Conservation (phyloP, 2,329 filamentous ascomycete genomes). For the Colletotrichum brevisporum region DNA sequence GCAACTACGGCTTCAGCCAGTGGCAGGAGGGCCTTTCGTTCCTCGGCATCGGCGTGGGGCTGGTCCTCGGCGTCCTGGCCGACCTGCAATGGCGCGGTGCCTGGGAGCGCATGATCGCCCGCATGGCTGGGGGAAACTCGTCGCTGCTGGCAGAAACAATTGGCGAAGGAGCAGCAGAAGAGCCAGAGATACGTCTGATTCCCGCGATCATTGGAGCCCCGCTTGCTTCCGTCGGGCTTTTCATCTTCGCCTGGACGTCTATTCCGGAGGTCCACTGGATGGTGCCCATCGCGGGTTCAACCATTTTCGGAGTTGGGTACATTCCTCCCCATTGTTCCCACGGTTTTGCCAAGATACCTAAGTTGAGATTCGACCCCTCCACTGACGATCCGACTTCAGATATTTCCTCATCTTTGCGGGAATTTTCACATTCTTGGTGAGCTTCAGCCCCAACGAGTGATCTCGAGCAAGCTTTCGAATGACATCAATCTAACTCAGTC, state of each 20-base stretch:
- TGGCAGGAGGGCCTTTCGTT: conserved; percentile 86
- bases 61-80: conserved; percentile 51
- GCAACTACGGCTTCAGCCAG: conserved; percentile 80
- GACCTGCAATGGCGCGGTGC: no score
- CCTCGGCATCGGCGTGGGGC: conserved; percentile 78
- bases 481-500: background rate
- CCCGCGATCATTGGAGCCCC: conserved; percentile 81
- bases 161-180: conserved; percentile 73
- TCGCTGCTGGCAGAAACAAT: conserved; percentile 73
- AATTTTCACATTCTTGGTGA: conserved; percentile 88
- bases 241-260: conserved; percentile 43
- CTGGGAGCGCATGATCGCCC: no score
- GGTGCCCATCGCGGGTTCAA: conserved; percentile 74
- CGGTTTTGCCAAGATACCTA: background rate
- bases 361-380: no score
- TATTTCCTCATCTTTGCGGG: conserved; percentile 83
- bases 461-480: background rate
- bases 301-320: conserved; percentile 79
- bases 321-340: conserved; percentile 47
- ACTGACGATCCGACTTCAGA: conserved; percentile 45
- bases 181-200: conserved; percentile 89
- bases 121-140: conserved; percentile 54
- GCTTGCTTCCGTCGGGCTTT: conserved; percentile 77
- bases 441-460: conserved; percentile 44
- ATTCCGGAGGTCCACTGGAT: conserved; percentile 33